Base-by-base conservation (phyloP, 495 filamentous ascomycete genomes). In the Annulohypoxylon nitens region DNA sequence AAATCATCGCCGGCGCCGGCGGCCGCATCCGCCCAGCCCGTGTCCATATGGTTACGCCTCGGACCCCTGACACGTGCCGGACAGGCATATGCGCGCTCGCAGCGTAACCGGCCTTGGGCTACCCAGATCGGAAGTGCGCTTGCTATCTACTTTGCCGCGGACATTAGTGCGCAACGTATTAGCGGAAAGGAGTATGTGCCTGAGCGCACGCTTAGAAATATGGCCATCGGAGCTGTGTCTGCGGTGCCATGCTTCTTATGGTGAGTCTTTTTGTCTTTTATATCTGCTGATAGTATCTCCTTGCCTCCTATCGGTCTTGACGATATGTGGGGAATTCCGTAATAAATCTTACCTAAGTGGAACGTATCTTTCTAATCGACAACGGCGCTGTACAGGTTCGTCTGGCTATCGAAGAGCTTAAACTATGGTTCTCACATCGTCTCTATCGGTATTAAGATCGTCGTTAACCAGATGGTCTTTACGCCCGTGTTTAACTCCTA, bases 401-500 rank as follows among this genome's bases (percentile, higher is more conserved):
- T 93, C 71, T 97, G 89, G 80, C 88, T 97, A 12, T 89, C 90
- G 26, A 85, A 89, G 39, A 84, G 88, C 78, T 96, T 97, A 85
- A 97, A 97, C 83, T 95, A 91, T 78, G 39, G 88, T 14, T 93
- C 90, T 26, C 92, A 90, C 65, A 59, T 88, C 39, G 78, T 93
- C 47, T 93, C 91, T 16, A 82, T 97, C 51, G 81, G 85, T 58
- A 89, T 89, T 9, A 95, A 97, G 78, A 92, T 98, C 53, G 75
- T 86, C 43, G 87, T 97, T 4, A 97, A 95, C 80, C 95, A 98
- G 78, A 78, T 88, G 2, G 83, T 87, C 76, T 98, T 97, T 81
- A 93, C 95, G 9, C 93, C 95, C 0, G 76, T 94, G 33, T 97
- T 97, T 85, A 97, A 95, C 78, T 89, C 86, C 26, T 97, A 96